A percentile compares a stretch with the other conserved stretches of the same genome.
Conservation (phyloP, 441 rosid species). For the Brassica hybrid region DNA sequence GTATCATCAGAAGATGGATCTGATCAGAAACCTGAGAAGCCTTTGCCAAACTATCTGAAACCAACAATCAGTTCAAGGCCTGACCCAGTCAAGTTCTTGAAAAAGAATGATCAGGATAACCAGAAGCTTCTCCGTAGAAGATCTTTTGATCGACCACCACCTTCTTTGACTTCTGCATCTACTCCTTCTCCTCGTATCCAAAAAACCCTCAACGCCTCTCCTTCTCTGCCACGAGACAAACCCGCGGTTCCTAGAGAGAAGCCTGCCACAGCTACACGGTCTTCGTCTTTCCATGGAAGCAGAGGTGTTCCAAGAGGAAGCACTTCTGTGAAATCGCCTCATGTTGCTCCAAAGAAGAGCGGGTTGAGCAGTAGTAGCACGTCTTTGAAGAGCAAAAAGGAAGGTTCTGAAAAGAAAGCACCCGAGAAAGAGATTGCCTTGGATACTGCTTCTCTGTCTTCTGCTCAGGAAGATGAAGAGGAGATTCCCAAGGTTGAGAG, state of each 20-base stretch:
- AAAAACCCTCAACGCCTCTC: slow-evolving; percentile 48
- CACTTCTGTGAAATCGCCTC: slow-evolving; percentile 33
- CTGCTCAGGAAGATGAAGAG: slow-evolving; percentile 35
- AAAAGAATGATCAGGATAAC: slow-evolving; percentile 44
- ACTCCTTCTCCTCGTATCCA: slow-evolving; percentile 39
- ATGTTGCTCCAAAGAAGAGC: slow-evolving; percentile 38
- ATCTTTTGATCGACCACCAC: slow-evolving; percentile 66
- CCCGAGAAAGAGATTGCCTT: slow-evolving; percentile 29
- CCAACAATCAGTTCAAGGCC: slow-evolving; percentile 59
- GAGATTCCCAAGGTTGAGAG: slow-evolving; percentile 35
- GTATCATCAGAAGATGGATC: slow-evolving; percentile 37
- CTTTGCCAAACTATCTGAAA: slow-evolving; percentile 62
- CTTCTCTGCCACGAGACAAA: slow-evolving; percentile 44
- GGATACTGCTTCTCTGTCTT: slow-evolving; percentile 32
- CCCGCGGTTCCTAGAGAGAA: slow-evolving; percentile 45
- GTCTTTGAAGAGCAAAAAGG: slow-evolving; percentile 30
- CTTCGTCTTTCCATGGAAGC: slow-evolving; percentile 47
- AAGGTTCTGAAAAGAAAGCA: slow-evolving; percentile 30
- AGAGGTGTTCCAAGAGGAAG: slow-evolving; percentile 38
- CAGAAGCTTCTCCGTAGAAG: slow-evolving; percentile 55
- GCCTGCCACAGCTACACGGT: slow-evolving; percentile 30
- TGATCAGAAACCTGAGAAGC: slow-evolving; percentile 43
- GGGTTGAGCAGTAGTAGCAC: slow-evolving; percentile 30
- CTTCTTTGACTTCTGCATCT: slow-evolving; percentile 51
- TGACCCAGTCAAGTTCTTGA: slow-evolving; percentile 44